Evolutionary conservation across 2,329 filamentous ascomycete species (phyloP), one percentile per base, ranked within the genome.

Genomic region (Periconia sp.): DNA sequence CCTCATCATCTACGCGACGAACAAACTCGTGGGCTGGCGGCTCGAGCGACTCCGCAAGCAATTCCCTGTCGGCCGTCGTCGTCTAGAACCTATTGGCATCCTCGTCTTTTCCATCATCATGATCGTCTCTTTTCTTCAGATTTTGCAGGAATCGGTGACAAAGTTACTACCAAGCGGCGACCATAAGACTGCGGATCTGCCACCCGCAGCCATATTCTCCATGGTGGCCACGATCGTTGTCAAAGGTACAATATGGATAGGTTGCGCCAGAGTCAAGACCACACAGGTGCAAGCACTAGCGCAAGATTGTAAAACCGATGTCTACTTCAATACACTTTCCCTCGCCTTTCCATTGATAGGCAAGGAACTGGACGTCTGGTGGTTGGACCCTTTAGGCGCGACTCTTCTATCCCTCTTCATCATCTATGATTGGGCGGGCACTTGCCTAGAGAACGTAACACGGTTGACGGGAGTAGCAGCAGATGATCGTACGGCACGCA

Each of bases 361-460:
- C 7, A 77, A 82, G 60, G 76, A 82, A 46, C 76, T 81, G 3
- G 67, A 82, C 20, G 63, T 87, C 14, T 89, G 86, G 86, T 89
- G 86, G 86, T 77, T 89, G 14, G 86, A 89, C 65, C 81, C 81
- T 7, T 75, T 82, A 0, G 86, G 86, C 50, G 86, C 86, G 3
- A 80, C 82, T 0, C 62, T 88, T 0, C 76, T 89, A 0, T 87
- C 85, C 0, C 70, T 88, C 5, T 88, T 82, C 74, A 87, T 89
- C 68, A 88, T 89, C 60, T 85, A 82, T 70, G 86, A 89, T 71
- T 89, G 86, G 86, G 81, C 81, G 1, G 77, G 79, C 44, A 88
- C 85, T 0, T 84, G 80, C 55, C 77, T 85, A 45, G 78, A 83
- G 50, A 85, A 86, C 59, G 79, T 87, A 45, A 80, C 79, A 1